phyloP scores from a whole-genome alignment of 768 basidiomycete species.

The Calocera viscosa region DNA sequence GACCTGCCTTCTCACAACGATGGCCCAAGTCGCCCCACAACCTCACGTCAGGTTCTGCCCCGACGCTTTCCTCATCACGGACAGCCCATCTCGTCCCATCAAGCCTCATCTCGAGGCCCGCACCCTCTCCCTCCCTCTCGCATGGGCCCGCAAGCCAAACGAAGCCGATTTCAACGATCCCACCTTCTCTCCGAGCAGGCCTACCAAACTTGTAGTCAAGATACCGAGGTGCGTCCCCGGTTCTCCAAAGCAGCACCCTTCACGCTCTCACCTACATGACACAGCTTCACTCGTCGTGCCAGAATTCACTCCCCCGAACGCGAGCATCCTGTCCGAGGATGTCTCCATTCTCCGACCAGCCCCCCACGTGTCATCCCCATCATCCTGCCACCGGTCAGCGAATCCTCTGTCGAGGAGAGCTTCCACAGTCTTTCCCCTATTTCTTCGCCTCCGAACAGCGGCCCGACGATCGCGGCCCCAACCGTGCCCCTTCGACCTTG shows the following conservation, averaged over 20 bases:
- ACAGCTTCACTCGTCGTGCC: neutral
- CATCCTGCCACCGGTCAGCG: neutral
- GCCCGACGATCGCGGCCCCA: neutral
- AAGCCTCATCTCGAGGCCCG: neutral
- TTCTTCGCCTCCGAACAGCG: neutral
- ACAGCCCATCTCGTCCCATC: neutral
- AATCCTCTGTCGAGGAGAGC: neutral
- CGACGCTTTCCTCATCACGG: neutral
- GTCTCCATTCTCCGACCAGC: neutral
- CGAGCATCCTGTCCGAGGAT: neutral
- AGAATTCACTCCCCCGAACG: neutral
- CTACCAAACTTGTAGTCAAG: neutral
- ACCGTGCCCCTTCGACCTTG: neutral
- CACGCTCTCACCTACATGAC: neutral
- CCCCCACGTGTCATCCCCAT: neutral
- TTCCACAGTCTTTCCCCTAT: neutral
- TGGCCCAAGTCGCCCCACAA: neutral
- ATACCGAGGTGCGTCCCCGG: neutral
- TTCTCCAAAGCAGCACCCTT: neutral
- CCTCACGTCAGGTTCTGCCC: neutral
- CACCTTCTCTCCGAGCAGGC: neutral
- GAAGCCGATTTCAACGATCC: slow-evolving; percentile 3
- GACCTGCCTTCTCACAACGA: neutral
- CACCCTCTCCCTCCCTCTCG: neutral
- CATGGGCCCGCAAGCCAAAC: neutral